Percentiles rank a stretch among this genome's conserved stretches.
phyloP scores from a whole-genome alignment of 2,329 filamentous ascomycete genomes.

The Talaromyces sp. region DNA sequence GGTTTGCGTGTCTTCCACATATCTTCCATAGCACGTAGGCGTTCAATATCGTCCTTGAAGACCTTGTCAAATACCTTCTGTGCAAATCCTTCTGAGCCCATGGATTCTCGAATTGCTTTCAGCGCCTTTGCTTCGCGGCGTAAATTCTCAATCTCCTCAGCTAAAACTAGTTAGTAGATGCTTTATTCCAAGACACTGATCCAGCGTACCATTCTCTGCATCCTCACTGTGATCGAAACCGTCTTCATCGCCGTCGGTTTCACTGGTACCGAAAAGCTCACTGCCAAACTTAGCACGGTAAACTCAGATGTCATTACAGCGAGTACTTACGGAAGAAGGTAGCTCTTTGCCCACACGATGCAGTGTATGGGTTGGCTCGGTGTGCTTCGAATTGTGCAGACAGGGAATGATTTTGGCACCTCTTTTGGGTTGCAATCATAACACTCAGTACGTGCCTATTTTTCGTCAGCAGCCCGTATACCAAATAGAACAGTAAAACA shows the following conservation, averaged over 20 bases:
- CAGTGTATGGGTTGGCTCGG: constrained; percentile 96
- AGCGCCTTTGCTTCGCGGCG: constrained; percentile 79
- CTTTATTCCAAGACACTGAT: neutral
- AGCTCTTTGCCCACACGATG: constrained; percentile 98
- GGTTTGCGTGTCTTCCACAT: constrained; percentile 88
- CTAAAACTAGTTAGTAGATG: constrained; percentile 33
- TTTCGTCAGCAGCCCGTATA: constrained; percentile 45
- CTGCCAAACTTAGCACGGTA: constrained; percentile 34
- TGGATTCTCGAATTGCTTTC: constrained; percentile 74
- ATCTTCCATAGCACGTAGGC: constrained; percentile 81
- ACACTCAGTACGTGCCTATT: constrained; percentile 68
- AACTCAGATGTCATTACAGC: neutral
- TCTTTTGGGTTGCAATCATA: constrained; percentile 94
- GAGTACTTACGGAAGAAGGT: constrained; percentile 68
- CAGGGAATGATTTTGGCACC: constrained; percentile 85
- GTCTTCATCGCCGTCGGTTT: constrained; percentile 69
- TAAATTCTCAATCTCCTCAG: constrained; percentile 82
- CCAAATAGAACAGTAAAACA: neutral
- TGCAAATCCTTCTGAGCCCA: constrained; percentile 74
- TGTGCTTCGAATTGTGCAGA: constrained; percentile 95
- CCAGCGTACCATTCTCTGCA: constrained; percentile 66
- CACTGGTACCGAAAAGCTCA: constrained; percentile 88
- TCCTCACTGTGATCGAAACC: constrained; percentile 73
- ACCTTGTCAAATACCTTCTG: constrained; percentile 88
- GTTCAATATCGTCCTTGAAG: constrained; percentile 77